Evolutionary conservation across 352 stramenopile species (phyloP), one percentile per base, ranked within the genome.

Genomic region (Phytophthora idaei): DNA sequence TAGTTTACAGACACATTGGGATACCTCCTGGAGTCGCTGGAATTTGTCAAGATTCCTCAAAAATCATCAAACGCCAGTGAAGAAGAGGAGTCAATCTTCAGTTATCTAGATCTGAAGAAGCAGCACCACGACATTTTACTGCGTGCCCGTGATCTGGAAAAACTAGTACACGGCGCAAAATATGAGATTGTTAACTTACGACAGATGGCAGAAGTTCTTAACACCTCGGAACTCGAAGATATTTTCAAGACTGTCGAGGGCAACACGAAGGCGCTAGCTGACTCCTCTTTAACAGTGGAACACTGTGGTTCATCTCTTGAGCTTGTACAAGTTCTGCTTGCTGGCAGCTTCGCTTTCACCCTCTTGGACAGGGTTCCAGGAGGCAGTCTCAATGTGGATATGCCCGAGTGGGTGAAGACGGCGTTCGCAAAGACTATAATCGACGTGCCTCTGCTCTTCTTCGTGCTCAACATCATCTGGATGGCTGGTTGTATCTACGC

Each of bases 11-110:
- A 99, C 73, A 98, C 97, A 25, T 75, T 98, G 28, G 92, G 88
- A 28, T 98, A 98, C 68, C 77, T 99, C 25, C 76, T 93, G 12
- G 96, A 99, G 72, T 97, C 94, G 42, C 78, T 99, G 11, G 89
- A 98, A 56, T 90, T 98, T 51, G 69, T 89, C 53, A 85, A 89
- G 46, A 82, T 87, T 45, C 77, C 77, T 10, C 69, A 79, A 42
- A 85, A 84, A 54, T 78, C 70, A 3, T 11, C 56, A 6, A 75
- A 77, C 34, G 64, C 77, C 2, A 74, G 59, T 15, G 65, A 83
- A 50, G 80, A 89, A 69, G 80, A 87, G 44, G 78, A 87, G 41
- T 89, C 86, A 42, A 90, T 98, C 14, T 98, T 97, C 78, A 92
- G 97, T 54, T 90, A 95, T 25, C 76, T 98, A 0, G 90, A 98